Base-by-base conservation (phyloP, 176 grass and related monocot genomes). In the Raddia guianensis region DNA sequence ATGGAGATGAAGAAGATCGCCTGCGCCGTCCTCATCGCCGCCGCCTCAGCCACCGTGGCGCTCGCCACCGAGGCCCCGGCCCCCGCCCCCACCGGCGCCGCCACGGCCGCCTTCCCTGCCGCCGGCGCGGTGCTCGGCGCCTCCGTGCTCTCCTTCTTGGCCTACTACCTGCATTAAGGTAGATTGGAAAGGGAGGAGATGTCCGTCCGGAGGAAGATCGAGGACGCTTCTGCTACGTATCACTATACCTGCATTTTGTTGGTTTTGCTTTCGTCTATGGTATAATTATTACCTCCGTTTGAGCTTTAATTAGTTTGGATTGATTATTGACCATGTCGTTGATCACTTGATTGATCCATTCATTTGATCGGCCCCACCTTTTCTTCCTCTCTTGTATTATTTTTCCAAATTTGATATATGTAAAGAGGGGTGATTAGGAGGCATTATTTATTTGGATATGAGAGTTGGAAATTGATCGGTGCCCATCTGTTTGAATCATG, bases 1-100 rank as follows among this genome's bases (percentile, higher is more conserved):
- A 97, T 90, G 91, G 89, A 92, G 91, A 94, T 94, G 94, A 97
- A 89, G 82, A 97, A 94, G 85, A 63, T 97, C 35, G 91, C 80
- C 63, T 97, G 91, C 79, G 87, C 80, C 43, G 79, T 89, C 80
- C 87, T 97, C 67, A 62, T 86, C 37, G 89, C 75, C 37, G 89
- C 75, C 14, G 89, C 87, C 66, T 88, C 89, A 8, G 87, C 83
- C 51, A 89, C 89, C n/a, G 87, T 84, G 13, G 89, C 82, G 45
- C 40, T 97, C 15, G 91, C 94, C 6, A 59, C 83, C 6, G 94
- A 97, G 0, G 91, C 73, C 0, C 94, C 94, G 1, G 85, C 94
- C 5, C 94, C 85, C 0, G 40, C 89, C 6, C 91, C 94, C 6
- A 46, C 85, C 76, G 88, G 91, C 32, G 80, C 75, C 46, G 62